Base-by-base conservation (phyloP, 2,329 filamentous ascomycete genomes). In the Alternaria gansuensis region DNA sequence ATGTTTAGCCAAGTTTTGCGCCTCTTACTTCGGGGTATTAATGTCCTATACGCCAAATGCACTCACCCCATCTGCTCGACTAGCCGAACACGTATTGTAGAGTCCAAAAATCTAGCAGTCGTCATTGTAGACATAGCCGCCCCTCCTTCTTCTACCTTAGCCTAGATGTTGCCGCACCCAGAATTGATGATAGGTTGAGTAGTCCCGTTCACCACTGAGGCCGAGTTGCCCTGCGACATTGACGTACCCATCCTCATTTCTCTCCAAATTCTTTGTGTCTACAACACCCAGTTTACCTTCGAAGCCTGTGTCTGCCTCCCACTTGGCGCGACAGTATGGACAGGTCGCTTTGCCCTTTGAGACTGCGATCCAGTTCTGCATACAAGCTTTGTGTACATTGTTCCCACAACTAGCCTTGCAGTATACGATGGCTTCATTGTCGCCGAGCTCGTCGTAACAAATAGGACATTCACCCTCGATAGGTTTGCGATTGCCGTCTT, bases 381-480 rank as follows among this genome's bases (percentile, higher is more conserved):
- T 87, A 64, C 86, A 88, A 1, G 72, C 67, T 58, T 82, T 81
- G 70, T 88, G 85, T n/a, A 88, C 76, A 65, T 88, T 88, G 73
- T 88, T 87, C 17, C 86, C 87, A 64, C 87, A 89, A 3, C 83
- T 79, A 0, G 82, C 82, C 67, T 83, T 83, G 74, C 87, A 89
- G 81, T 85, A 89, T 3, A 75, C 73, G 29, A 73, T 73, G 2
- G 65, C 55, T 48, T 76, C 72, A 3, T 78, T 78, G 3, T 70
- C 71, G 1, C 69, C 58, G 29, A 75, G 68, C n/a, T 75, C 70
- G 41, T 67, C 68, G 34, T 75, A 75, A 54, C 87, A 89, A 62
- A 89, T 85, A 0, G 86, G 85, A 66, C 87, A 89, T 60, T 88
- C 85, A 23, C 85, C 87, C 51, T 87, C 84, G 33, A 88, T 74